phyloP scores from a whole-genome alignment of 2,329 filamentous ascomycete species.

The Sarocladiaceae sp. region DNA sequence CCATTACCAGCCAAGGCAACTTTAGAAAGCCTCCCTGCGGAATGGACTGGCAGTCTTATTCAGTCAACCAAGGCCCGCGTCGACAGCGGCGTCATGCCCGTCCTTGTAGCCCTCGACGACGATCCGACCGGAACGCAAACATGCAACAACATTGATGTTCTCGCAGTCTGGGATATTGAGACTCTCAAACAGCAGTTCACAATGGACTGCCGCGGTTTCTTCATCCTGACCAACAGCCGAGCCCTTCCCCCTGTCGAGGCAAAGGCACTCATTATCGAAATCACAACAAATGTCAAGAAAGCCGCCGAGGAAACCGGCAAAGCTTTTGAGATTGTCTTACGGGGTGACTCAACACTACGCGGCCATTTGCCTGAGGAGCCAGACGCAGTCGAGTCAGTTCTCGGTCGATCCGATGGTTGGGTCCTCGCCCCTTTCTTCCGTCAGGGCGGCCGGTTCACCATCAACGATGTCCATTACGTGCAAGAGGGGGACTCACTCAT shows the following conservation, averaged over 20 bases:
- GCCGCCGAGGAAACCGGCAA: conserved; percentile 33
- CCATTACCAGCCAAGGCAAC: conserved; percentile 17
- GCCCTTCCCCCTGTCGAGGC: conserved; percentile 43
- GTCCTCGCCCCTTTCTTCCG: conserved; percentile 51
- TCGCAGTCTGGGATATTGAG: conserved; percentile 47
- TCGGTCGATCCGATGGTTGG: conserved; percentile 44
- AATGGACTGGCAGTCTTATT: conserved; percentile 17
- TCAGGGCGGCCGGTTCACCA: conserved; percentile 49
- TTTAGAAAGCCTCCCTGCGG: conserved; percentile 17
- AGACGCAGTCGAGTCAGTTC: conserved; percentile 41
- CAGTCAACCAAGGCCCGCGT: conserved; percentile 15
- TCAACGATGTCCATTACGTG: conserved; percentile 52
- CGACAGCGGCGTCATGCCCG: conserved; percentile 18
- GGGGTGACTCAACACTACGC: conserved; percentile 48
- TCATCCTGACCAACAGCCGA: conserved; percentile 53
- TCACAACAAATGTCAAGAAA: conserved; percentile 41
- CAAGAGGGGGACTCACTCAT: conserved; percentile 34
- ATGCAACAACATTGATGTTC: conserved; percentile 48
- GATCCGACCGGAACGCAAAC: conserved; percentile 56
- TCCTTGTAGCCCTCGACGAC: conserved; percentile 42
- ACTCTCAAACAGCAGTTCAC: conserved; percentile 39
- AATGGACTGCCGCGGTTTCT: conserved; percentile 39
- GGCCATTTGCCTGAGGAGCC: conserved; percentile 50
- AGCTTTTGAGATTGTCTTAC: conserved; percentile 46
- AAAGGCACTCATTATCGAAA: conserved; percentile 36